These are phyloP conservation scores for Candida golubevii DNA, from an alignment of 805 yeast species.

Conservation along the genomic window DNA sequence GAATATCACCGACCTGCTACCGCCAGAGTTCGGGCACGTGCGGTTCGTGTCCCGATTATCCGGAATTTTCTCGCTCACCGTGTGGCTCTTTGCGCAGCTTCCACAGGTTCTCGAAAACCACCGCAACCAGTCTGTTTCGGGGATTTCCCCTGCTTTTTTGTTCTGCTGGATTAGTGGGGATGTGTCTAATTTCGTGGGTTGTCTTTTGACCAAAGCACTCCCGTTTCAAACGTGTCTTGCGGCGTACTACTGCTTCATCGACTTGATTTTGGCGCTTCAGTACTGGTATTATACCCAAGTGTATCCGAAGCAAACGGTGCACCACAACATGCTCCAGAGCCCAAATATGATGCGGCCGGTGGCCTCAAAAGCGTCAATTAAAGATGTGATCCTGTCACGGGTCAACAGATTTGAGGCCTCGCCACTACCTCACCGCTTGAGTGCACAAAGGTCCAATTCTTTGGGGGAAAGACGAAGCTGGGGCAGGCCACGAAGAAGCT, in stretches of 20 bases:
- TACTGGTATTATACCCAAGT: constrained; percentile 19
- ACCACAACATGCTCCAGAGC: constrained; percentile 36
- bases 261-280: constrained; percentile 15
- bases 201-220: constrained; percentile 69
- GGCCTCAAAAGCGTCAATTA: constrained; percentile 9
- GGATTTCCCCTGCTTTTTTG: constrained; percentile 30
- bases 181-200: constrained; percentile 57
- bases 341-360: constrained; percentile 31
- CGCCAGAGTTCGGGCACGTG: constrained; percentile 12
- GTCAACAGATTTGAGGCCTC: constrained; percentile 22
- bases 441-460: constrained; percentile 7
- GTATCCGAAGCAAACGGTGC: constrained; percentile 31
- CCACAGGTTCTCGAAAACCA: constrained; percentile 28
- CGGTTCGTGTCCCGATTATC: constrained; percentile 12
- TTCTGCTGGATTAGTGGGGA: constrained; percentile 36
- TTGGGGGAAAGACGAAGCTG: constrained; percentile 5
- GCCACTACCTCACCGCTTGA: constrained; percentile 2
- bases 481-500: constrained; percentile 5
- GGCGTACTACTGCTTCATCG: constrained; percentile 53
- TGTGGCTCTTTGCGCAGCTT: constrained; percentile 29
- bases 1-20: constrained; percentile 9
- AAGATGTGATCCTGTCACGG: constrained; percentile 10
- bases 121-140: constrained; percentile 31
- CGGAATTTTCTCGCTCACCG: constrained; percentile 21
- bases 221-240: constrained; percentile 78